Conservation (phyloP, 257 asterid species). For the Scutellaria galericulata region DNA sequence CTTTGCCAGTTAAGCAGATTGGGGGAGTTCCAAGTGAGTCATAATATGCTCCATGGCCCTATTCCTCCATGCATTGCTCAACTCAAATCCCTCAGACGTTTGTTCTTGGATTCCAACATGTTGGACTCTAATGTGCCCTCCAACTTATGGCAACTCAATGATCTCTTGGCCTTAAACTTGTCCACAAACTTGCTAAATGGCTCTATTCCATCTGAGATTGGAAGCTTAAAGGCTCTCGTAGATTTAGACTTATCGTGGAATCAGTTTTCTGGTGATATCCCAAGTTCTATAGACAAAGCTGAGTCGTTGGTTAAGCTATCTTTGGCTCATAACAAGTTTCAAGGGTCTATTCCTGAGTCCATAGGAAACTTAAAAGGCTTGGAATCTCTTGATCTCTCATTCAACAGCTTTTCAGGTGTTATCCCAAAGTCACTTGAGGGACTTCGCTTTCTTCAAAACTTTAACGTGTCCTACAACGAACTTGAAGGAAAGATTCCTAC, state of each 20-base stretch:
- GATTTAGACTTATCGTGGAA: slow-evolving; percentile 5
- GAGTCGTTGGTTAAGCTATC: not conserved
- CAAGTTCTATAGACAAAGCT: not conserved
- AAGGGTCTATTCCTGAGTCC: slow-evolving; percentile 52
- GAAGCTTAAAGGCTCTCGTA: not conserved
- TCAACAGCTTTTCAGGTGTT: slow-evolving; percentile 44
- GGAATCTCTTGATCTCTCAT: slow-evolving; percentile 53
- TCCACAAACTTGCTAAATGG: not conserved
- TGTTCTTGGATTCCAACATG: slow-evolving; percentile 32
- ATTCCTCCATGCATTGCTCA: too few relatives aligned
- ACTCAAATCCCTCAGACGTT: too few relatives aligned
- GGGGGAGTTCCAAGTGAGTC: too few relatives aligned
- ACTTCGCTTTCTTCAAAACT: slow-evolving; percentile 30
- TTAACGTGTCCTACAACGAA: slow-evolving; percentile 47
- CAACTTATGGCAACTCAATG: slow-evolving; percentile 29
- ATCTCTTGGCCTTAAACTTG: not conserved
- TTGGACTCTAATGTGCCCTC: slow-evolving; percentile 40
- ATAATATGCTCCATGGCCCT: too few relatives aligned
- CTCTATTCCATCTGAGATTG: not conserved
- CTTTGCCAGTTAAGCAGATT: too few relatives aligned
- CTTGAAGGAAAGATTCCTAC: slow-evolving; percentile 44
- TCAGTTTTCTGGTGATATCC: slow-evolving; percentile 6
- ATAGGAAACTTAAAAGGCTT: slow-evolving; percentile 47
- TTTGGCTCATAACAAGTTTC: slow-evolving; percentile 48
- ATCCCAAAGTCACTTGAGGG: slow-evolving; percentile 51